Conservation (phyloP, 148 eudicot genomes). For the Cornus kousa region DNA sequence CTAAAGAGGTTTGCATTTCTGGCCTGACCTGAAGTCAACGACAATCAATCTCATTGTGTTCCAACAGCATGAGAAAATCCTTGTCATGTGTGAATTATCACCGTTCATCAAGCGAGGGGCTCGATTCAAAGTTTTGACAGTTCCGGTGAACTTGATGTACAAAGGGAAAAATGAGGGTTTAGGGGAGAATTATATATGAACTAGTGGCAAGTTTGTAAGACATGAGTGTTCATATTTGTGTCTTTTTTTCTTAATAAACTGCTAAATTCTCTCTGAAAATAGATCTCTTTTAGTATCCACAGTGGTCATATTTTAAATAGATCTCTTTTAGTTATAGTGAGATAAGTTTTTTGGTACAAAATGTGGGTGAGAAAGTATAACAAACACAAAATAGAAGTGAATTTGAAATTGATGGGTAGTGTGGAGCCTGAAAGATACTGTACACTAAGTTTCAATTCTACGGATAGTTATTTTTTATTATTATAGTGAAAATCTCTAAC, state of each 20-base stretch:
- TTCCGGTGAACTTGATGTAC: conserved; percentile 24
- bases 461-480: too few relatives aligned
- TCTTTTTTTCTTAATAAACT: neutral
- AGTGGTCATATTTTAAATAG: too few relatives aligned
- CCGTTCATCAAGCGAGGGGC: conserved; percentile 10
- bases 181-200: neutral
- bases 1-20: neutral
- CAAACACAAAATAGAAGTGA: too few relatives aligned
- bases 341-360: too few relatives aligned
- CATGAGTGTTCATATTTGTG: neutral
- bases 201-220: neutral
- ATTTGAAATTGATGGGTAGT: too few relatives aligned
- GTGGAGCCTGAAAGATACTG: too few relatives aligned
- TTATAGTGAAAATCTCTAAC: too few relatives aligned
- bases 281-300: neutral
- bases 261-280: neutral
- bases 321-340: too few relatives aligned
- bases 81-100: neutral
- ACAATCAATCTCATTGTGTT: neutral
- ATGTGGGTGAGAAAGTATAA: too few relatives aligned
- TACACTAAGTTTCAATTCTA: too few relatives aligned
- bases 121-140: neutral
- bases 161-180: neutral
- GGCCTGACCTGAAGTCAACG: conserved; percentile 2
- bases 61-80: neutral